Evolutionary conservation across 2,329 filamentous ascomycete genomes (phyloP), one percentile per base, ranked within the genome.

Genomic region (Trichoderma sp.): DNA sequence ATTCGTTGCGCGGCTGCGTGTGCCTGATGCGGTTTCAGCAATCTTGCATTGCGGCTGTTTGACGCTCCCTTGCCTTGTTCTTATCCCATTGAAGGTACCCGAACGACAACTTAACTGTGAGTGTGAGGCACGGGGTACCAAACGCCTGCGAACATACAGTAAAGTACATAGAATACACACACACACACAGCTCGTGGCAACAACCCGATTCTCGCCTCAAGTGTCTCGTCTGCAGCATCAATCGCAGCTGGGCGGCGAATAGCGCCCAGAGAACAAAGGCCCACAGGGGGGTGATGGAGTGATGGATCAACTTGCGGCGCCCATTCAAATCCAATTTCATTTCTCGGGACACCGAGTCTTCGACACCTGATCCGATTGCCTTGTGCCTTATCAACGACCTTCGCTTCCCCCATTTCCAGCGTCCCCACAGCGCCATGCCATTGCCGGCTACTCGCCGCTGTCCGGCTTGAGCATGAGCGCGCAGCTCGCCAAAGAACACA

Each of bases 381-480:
- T 71, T 64, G 69, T 62, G 69, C 69, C 69, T 53, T 53, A 72
- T 72, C 69, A 38, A 24, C 66, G 53, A 38, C 35, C 53, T 71
- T 71, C 38, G 38, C 68, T 33, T 33, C 41, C 69, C 69, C 60
- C 69, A 53, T 53, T 64, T 64, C 69, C 38, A 18, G 18, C 33
- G 41, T 64, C 69, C 60, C 69, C 69, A 72, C 69, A 33, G 69
- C 69, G 69, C 69, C 60, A 53, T 72, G 69, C 69, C 69, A 27
- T 29, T 72, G 60, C 59, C 60, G 69, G 60, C 69, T 65, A 56
- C 69, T 64, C 69, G 69, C 60, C 69, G 69, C 60, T 27, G 60
- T 72, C 69, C 60, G 59, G 69, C 69, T 72, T 72, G 59, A 65
- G 59, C 69, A 64, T 72, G 59, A 72, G 69, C 69, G 69, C 69